Conservation (phyloP, 352 stramenopile genomes). For the Pythium biforme region DNA sequence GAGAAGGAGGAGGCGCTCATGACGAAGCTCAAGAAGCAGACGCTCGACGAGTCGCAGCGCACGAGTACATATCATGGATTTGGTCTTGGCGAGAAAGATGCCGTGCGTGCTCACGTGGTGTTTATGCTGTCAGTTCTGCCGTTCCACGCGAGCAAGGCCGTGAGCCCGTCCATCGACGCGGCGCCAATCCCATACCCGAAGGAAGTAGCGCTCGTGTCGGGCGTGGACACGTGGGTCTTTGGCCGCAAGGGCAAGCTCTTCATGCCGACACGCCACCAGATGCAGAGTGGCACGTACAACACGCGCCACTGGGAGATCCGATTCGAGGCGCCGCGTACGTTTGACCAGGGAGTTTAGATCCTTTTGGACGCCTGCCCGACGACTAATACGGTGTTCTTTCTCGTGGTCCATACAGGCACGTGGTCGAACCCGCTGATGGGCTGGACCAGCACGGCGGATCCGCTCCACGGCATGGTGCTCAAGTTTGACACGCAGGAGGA, state of each 20-base stretch:
- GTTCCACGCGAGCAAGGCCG: conserved; percentile 50
- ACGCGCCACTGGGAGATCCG: conserved; percentile 87
- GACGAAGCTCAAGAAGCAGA: conserved; percentile 40
- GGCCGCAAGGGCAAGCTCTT: conserved; percentile 73
- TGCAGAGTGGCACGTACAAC: conserved; percentile 82
- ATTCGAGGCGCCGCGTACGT: conserved; percentile 51
- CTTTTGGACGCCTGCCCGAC: not conserved
- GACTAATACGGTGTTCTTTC: not conserved
- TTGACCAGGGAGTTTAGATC: not conserved
- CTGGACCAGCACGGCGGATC: conserved; percentile 90
- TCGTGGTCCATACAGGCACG: conserved; percentile 27
- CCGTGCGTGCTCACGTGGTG: not conserved
- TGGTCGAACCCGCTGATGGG: conserved; percentile 95
- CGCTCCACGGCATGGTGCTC: conserved; percentile 80
- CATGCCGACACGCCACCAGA: conserved; percentile 78
- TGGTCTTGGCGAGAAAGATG: not conserved
- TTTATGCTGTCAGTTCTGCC: conserved; percentile 44
- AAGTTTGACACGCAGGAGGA: conserved; percentile 90
- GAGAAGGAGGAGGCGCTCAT: conserved; percentile 55
- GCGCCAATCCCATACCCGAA: conserved; percentile 58
- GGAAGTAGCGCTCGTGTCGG: conserved; percentile 63
- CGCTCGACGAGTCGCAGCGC: conserved; percentile 45
- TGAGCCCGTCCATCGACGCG: conserved; percentile 47
- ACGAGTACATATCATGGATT: conserved; percentile 37
- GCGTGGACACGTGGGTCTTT: conserved; percentile 55